Evolutionary conservation across 2,329 filamentous ascomycete species (phyloP), one percentile per base, ranked within the genome.

Genomic region (Fusarium protoensiforme): DNA sequence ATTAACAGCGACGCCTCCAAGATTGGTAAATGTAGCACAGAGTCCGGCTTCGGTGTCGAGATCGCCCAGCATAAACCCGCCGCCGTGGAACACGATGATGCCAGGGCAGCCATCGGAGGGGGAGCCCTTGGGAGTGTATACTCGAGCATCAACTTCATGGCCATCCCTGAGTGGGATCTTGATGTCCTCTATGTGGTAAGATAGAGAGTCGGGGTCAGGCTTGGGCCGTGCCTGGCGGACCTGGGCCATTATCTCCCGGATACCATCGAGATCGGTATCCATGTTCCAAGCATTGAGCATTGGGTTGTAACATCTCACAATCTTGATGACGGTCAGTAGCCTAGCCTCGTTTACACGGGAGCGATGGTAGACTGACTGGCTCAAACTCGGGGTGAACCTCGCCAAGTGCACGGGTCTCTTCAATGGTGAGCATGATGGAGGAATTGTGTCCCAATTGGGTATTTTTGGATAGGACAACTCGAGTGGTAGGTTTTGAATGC

Each of bases 31-130:
- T 38, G 73, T 48, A 10, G 51, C 69, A 59, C 78, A 81, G 4
- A 80, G 72, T 22, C 68, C 61, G 7, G 72, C 72, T 60, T 77
- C 73, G 7, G 68, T 75, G 4, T 78, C 71, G 18, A 80, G 58
- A 48, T 78, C 73, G 14, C 79, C 79, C 1, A 79, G 31, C 9
- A 76, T 35, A 48, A 75, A 81, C 6, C 71, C 71, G 20, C 78
- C 79, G 0, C 80, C 80, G 20, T 80, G 78, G 33, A 79, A 78
- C 27, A 78, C 73, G 16, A 81, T 53, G 14, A 80, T 61, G 0
- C 74, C 71, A 33, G 79, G 79, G 2, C 70, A 65, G 4, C 77
- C 78, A 18, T 70, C 69, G 1, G 61, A 36, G 0, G 75, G 27
- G 5, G 36, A 29, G 9, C 61, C 36, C 7, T 65, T 71, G 0